Evolutionary conservation across 768 basidiomycete genomes (phyloP), one percentile per base, ranked within the genome.

Genomic region (Floccularia luteovirens): DNA sequence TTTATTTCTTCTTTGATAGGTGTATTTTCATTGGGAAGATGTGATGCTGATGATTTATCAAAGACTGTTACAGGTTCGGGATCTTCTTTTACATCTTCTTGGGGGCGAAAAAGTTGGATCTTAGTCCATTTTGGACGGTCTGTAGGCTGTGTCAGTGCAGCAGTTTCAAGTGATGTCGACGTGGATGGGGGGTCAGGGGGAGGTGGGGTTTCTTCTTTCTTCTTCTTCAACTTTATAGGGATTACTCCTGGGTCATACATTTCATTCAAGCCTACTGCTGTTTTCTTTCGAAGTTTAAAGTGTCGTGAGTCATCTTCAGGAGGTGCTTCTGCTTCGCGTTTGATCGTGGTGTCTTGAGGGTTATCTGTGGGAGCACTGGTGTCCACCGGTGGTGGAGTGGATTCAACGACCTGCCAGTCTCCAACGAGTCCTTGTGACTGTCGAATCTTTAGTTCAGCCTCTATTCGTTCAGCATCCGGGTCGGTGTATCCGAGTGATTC

Each of bases 171-270:
- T n/a, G n/a, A n/a, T 8, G 45, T 16, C 20, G 51, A 32, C 6
- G 43, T 36, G 30, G 48, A 28, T 8, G 48, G 28, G 4, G 48
- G 36, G 5, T 36, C 37, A n/a, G 44, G 13, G 22, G 39, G 37
- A 3, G 48, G 19, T 34, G 42, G 35, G 11, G 39, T 42, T 5
- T 47, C 43, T 38, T 66, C 63, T 49, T 75, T 72, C 54, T 71
- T 72, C 62, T 74, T 78, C 60, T 79, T 83, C 23, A 75, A 47
- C 54, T 79, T 79, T 49, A 87, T 72, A 22, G 75, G 62, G 35
- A 89, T 77, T 16, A 77, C 51, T 1, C 78, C 82, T 3, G 85
- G 86, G 56, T 94, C 90, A 48, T 87, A 93, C 21, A 87, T 74
- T 49, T 89, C 82, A 10, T 83, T 88, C 8, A 88, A 64, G 5